Evolutionary conservation across 208 protist species (phyloP).

Genomic region (Trypanosoma lewisi): DNA sequence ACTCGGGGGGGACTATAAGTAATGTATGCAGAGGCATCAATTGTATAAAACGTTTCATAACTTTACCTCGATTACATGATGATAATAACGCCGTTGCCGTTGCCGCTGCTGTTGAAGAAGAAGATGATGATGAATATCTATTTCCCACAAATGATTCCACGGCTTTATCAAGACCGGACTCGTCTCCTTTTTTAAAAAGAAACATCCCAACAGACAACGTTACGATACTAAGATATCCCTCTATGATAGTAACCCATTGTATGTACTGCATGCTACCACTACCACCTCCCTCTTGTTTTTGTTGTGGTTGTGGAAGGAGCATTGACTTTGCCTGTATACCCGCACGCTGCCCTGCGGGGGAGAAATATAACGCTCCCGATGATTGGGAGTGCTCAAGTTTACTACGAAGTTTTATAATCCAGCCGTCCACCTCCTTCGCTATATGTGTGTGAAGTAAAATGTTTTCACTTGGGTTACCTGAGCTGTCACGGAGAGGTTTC

Average conservation of each 20-base stretch:
- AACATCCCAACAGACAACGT: conserved; percentile 58
- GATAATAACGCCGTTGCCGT: too few relatives aligned
- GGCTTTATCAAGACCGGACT: conserved; percentile 70
- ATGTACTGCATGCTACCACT: conserved; percentile 8
- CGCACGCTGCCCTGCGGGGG: neutral
- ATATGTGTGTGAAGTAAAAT: conserved; percentile 42
- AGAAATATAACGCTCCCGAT: conserved; percentile 19
- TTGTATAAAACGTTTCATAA: conserved; percentile 75
- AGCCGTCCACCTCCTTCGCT: conserved; percentile 32
- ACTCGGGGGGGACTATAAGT: conserved; percentile 53
- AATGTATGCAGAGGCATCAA: conserved; percentile 52
- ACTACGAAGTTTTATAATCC: conserved; percentile 28
- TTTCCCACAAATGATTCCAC: conserved; percentile 75
- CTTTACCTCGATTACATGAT: conserved; percentile 68
- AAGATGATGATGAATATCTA: conserved; percentile 26
- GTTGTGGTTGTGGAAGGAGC: too few relatives aligned
- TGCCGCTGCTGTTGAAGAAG: too few relatives aligned
- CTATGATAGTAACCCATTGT: conserved; percentile 45
- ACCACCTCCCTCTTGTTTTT: conserved; percentile 2
- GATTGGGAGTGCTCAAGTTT: conserved; percentile 23
- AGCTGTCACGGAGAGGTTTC: conserved; percentile 41
- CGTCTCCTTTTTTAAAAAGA: conserved; percentile 55
- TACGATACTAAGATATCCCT: conserved; percentile 73
- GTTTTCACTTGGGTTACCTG: conserved; percentile 36
- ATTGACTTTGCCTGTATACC: conserved; percentile 11